Evolutionary conservation across 495 filamentous ascomycete species (phyloP).

Genomic region (Penicillium alfredii): DNA sequence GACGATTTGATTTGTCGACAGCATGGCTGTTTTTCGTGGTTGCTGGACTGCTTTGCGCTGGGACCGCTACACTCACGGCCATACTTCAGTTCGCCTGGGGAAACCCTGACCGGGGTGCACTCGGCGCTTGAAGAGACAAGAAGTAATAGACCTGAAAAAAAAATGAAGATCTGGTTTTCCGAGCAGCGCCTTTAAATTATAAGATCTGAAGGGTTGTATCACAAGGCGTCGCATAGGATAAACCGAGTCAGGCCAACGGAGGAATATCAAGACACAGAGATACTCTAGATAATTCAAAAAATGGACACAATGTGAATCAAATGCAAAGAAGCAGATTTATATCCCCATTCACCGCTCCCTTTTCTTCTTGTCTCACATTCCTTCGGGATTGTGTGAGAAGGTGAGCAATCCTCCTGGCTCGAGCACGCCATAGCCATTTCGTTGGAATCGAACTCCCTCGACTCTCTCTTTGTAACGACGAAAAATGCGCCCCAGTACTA

Average conservation of each 20-base stretch:
- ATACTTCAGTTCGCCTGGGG: background rate
- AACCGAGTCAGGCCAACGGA: background rate
- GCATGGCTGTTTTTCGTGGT: background rate
- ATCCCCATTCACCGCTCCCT: conserved; percentile 3
- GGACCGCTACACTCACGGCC: background rate
- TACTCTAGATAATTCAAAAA: no score
- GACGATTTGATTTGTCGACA: no score
- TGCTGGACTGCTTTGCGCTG: background rate
- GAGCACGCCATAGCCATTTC: conserved; percentile 26
- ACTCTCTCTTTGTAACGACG: no score
- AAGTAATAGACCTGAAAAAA: no score
- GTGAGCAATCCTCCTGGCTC: conserved; percentile 11
- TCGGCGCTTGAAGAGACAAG: no score
- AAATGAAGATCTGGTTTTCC: no score
- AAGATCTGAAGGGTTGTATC: no score
- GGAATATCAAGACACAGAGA: background rate
- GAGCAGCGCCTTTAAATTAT: no score
- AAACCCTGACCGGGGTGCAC: no score
- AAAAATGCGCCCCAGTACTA: no score
- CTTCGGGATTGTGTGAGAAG: conserved; percentile 13
- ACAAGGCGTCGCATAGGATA: no score
- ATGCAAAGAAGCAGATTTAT: background rate
- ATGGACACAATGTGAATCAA: background rate
- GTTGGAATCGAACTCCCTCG: no score
- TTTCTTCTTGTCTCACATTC: conserved; percentile 17